Evolutionary conservation across 495 filamentous ascomycete species (phyloP), one percentile per base, ranked within the genome.

Genomic region (Daldinia vernicosa): DNA sequence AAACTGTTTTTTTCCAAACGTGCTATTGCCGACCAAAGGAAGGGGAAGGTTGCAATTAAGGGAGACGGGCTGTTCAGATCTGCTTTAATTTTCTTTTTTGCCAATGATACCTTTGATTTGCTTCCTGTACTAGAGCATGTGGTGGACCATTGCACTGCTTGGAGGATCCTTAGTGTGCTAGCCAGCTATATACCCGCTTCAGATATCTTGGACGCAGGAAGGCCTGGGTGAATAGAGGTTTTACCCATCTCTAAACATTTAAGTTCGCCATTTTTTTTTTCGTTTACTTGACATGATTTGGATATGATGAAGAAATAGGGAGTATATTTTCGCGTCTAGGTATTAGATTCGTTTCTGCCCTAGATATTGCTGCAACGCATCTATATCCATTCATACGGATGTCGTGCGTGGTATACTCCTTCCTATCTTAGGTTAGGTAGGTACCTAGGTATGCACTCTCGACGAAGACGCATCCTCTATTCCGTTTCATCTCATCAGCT

Each of bases 91-190:
- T 35, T 33, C 45, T 58, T 9, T 60, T 65, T 66, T 61, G 26
- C 11, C 69, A 22, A 71, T 67, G 69, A 71, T 71, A 67, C 69
- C 69, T 66, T 14, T 56, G 51, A 43, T 57, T 28, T 61, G 43
- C 62, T 66, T 56, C 47, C 47, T 51, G 39, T 70, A 56, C 24
- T 33, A 55, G 32, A 52, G 27, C 35, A 37, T 47, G 24, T 40
- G 32, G 33, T 43, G 52, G 24, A 17, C 17, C 43, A 3, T 4
- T 58, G 26, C 43, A n/a, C 32, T 39, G 8, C 6, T 58, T 35
- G 43, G n/a, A 15, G 24, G 50, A 17, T 56, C 2, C 24, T 57
- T 33, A n/a, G 58, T 57, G 27, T 35, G 37, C 9, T 60, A 59
- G 50, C 50, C 12, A 28, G 15, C 26, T 30, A 37, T 56, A 32